phyloP scores from a whole-genome alignment of 306 rosid genomes.

The Gastrolobium bilobum region DNA sequence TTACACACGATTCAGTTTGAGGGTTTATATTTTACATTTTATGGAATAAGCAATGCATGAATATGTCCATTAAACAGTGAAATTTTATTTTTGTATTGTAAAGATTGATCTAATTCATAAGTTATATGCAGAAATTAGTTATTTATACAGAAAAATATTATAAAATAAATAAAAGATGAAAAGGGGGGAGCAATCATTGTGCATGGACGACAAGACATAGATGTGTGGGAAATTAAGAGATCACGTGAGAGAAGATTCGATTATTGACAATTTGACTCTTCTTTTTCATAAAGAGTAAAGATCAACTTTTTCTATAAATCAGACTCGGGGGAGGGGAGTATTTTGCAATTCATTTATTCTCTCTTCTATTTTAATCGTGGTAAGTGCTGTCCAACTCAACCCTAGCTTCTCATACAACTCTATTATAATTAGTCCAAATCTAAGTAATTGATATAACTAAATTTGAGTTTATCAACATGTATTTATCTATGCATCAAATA shows the following conservation, averaged over 20 bases:
- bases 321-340: too few relatives aligned
- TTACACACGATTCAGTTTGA: too few relatives aligned
- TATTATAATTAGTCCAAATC: too few relatives aligned
- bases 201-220: constrained; percentile 30
- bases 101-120: neutral
- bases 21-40: too few relatives aligned
- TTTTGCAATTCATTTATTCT: too few relatives aligned
- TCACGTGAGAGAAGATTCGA: constrained; percentile 40
- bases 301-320: neutral
- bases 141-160: neutral
- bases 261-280: constrained; percentile 20
- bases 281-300: neutral
- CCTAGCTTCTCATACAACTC: too few relatives aligned
- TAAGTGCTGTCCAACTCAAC: too few relatives aligned
- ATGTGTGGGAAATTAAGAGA: neutral
- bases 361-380: too few relatives aligned
- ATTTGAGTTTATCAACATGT: too few relatives aligned
- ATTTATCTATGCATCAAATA: too few relatives aligned
- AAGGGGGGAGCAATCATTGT: neutral
- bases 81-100: neutral
- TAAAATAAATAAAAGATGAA: neutral
- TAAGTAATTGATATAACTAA: too few relatives aligned
- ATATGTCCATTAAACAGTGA: neutral
- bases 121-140: neutral
- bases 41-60: neutral